Conservation (phyloP, 352 stramenopile genomes). For the Pythium aquatile region DNA sequence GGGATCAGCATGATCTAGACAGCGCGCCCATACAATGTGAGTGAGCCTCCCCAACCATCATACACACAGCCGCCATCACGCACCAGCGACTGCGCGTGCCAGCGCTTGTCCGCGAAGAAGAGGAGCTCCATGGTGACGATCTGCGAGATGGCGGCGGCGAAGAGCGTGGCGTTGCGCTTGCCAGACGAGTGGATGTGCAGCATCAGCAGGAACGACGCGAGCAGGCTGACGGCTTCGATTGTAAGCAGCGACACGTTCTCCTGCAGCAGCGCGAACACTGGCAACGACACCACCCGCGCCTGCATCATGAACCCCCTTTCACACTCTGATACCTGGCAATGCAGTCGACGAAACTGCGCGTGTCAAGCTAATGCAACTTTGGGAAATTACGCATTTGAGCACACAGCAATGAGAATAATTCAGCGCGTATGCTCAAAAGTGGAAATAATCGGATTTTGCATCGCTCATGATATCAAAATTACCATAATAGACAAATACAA, state of each 20-base stretch:
- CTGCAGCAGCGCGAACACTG: constrained; percentile 66
- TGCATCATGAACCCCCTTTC: constrained; percentile 24
- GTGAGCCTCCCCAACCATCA: background rate
- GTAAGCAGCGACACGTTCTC: constrained; percentile 75
- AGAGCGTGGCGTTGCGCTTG: constrained; percentile 68
- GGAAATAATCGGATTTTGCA: background rate
- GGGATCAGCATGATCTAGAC: constrained; percentile 25
- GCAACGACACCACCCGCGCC: constrained; percentile 58
- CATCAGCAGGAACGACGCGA: constrained; percentile 64
- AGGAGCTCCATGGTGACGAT: constrained; percentile 59
- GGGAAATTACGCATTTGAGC: background rate
- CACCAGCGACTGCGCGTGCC: constrained; percentile 68
- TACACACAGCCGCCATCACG: background rate
- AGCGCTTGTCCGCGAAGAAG: constrained; percentile 62
- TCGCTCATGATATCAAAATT: background rate
- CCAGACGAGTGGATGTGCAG: constrained; percentile 77
- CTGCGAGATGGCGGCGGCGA: constrained; percentile 47
- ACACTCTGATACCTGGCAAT: background rate
- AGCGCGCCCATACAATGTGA: background rate
- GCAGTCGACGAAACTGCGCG: background rate
- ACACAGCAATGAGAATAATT: background rate
- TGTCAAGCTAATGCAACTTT: constrained; percentile 4
- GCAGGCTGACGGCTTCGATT: constrained; percentile 58
- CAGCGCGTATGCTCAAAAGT: too few relatives aligned
- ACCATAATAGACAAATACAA: background rate